Percentiles rank a stretch among this genome's conserved stretches.
These are phyloP conservation scores for Umbelopsis vinacea DNA, from an alignment of 192 early-diverging fungal genomes.

Conservation along the genomic window DNA sequence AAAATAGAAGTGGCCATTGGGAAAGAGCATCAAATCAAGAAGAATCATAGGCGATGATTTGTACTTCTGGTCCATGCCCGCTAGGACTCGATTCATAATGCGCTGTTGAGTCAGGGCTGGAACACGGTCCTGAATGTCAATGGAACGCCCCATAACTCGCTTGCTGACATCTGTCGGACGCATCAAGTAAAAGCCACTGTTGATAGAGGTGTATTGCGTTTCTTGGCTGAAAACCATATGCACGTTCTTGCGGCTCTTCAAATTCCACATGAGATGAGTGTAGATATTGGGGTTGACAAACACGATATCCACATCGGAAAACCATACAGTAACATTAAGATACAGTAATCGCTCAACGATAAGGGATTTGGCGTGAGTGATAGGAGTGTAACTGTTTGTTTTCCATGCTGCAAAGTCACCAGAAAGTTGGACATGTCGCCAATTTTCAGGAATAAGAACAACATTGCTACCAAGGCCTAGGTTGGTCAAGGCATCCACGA, in stretches of 20 bases:
- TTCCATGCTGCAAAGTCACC: constrained; percentile 31
- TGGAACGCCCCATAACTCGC: constrained; percentile 35
- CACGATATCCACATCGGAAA: constrained; percentile 48
- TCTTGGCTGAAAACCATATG: constrained; percentile 42
- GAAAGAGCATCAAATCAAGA: constrained; percentile 38
- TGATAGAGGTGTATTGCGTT: constrained; percentile 34
- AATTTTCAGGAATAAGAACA: constrained; percentile 37
- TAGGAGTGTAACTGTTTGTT: constrained; percentile 34
- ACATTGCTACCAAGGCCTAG: constrained; percentile 37
- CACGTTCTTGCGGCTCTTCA: constrained; percentile 26
- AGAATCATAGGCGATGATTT: constrained; percentile 24
- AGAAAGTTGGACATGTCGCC: constrained; percentile 39
- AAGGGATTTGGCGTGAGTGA: constrained; percentile 45
- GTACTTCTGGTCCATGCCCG: constrained; percentile 28
- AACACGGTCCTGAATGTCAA: constrained; percentile 31
- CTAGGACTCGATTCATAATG: constrained; percentile 35
- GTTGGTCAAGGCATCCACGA: constrained; percentile 36
- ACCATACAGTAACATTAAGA: constrained; percentile 40
- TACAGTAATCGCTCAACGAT: constrained; percentile 47
- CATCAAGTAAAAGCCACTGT: constrained; percentile 45
- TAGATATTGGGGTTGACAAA: constrained; percentile 34
- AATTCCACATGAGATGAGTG: constrained; percentile 30
- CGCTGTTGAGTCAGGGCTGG: constrained; percentile 40
- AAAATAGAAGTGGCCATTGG: constrained; percentile 41
- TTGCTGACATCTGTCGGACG: constrained; percentile 31